Base-by-base conservation (phyloP, 805 yeast species). In the Ascoidea asiatica region DNA sequence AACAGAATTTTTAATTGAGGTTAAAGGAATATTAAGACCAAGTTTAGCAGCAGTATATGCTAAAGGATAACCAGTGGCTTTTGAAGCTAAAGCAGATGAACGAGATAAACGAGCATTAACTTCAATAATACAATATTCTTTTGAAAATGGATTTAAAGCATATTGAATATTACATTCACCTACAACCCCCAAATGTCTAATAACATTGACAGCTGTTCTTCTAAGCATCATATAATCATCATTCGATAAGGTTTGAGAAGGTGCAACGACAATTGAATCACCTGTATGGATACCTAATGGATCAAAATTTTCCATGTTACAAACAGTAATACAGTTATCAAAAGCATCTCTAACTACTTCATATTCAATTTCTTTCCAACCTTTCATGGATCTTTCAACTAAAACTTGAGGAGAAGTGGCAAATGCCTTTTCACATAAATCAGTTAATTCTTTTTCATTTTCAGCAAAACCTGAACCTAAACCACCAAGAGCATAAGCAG, bases 131-230 rank as follows among this genome's bases (percentile, higher is more conserved):
- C 98, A 83, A 69, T 90, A 90, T 59, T 92, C 97, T 64, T 85
- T 81, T 48, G 94, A 81, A 66, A 79, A 75, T 48, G 98, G 97
- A 60, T 90, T 84, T 61, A 90, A 73, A 43, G 97, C 97, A 60
- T 90, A 90, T 66, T 90, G 98, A 58, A 90, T 87, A 70, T 90
- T 90, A 74, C 98, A 90, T 71, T 90, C 98, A 72, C 98, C 98
- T 60, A 90, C 97, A 61, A 90, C 98, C 57, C 97, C 97, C 57
- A 90, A 72, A 61, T 90, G 98, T 65, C 97, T 81, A 55, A 90
- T 92, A 51, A 90, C 95, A 52, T 90, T 92, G 54, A 92, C 92
- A 41, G 98, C 98, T 40, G 98, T 87, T 43, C 97, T 83, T 70
- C 98, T 80, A 61, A 90, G 74, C 97, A 92, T 92, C 69, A 90